Percentiles rank a stretch among this genome's conserved stretches.
Evolutionary conservation across 306 rosid genomes (phyloP).

Genomic region (Vigna angularis): DNA sequence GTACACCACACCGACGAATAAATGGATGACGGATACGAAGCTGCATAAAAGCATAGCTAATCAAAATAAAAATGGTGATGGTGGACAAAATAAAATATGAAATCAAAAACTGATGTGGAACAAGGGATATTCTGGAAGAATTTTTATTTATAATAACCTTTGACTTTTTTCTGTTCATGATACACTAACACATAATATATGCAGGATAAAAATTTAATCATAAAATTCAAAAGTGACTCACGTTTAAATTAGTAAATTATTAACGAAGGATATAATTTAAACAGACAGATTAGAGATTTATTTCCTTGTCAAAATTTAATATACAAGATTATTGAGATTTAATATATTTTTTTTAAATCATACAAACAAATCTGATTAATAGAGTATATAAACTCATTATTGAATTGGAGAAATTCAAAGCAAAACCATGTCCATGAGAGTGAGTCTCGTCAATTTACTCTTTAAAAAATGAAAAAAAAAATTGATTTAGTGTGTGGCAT

Average conservation of each 20-base stretch:
- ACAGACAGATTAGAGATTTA: neutral
- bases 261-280: neutral
- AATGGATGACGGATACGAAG: slow-evolving; percentile 89
- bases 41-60: slow-evolving; percentile 53
- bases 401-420: neutral
- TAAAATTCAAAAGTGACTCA: slow-evolving; percentile 11
- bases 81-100: too few species aligned
- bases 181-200: neutral
- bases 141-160: neutral
- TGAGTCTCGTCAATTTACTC: too few species aligned
- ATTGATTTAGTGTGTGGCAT: too few species aligned
- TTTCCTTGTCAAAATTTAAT: neutral
- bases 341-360: neutral
- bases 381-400: neutral
- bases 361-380: neutral
- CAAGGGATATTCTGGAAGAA: neutral
- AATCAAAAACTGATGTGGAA: neutral
- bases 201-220: neutral
- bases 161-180: neutral
- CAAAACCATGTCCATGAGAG: too few species aligned
- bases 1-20: slow-evolving; percentile 86
- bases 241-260: neutral
- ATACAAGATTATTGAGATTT: neutral
- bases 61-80: neutral
- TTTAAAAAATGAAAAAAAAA: too few species aligned